phyloP scores from a whole-genome alignment of 169 alveolate genomes.

The Plasmodium blacklocki region DNA sequence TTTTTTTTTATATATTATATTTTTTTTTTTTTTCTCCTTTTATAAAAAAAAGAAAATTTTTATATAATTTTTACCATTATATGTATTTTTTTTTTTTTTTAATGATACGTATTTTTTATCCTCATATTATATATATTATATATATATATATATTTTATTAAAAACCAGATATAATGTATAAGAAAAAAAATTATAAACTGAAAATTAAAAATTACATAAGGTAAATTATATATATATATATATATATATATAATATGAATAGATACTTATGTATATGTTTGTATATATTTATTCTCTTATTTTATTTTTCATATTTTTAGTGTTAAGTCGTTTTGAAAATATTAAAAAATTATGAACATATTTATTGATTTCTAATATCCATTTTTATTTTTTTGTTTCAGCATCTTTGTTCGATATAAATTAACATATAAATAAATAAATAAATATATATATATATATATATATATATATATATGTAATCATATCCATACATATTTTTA shows the following conservation, averaged over 20 bases:
- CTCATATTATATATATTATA: too few relatives aligned
- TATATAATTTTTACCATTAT: too few relatives aligned
- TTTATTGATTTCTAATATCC: too few relatives aligned
- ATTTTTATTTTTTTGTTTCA: not conserved
- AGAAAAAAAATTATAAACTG: constrained; percentile 10
- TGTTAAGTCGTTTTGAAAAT: too few relatives aligned
- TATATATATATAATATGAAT: constrained; percentile 9
- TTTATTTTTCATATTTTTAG: not conserved
- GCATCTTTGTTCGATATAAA: not conserved
- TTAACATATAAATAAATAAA: not conserved
- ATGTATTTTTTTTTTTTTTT: too few relatives aligned
- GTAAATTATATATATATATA: constrained; percentile 11
- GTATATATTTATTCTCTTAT: not conserved
- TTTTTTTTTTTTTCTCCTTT: too few relatives aligned
- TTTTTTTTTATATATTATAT: too few relatives aligned
- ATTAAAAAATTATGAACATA: too few relatives aligned
- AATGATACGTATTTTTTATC: too few relatives aligned
- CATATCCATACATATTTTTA: not conserved
- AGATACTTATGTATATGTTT: not conserved
- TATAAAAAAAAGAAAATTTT: too few relatives aligned
- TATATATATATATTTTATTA: constrained; percentile 12
- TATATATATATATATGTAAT: not conserved
- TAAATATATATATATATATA: constrained; percentile 2
- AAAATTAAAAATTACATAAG: constrained; percentile 15
- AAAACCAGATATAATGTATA: constrained; percentile 19